Evolutionary conservation across 495 filamentous ascomycete genomes (phyloP).

Genomic region (Pyronema domesticum): DNA sequence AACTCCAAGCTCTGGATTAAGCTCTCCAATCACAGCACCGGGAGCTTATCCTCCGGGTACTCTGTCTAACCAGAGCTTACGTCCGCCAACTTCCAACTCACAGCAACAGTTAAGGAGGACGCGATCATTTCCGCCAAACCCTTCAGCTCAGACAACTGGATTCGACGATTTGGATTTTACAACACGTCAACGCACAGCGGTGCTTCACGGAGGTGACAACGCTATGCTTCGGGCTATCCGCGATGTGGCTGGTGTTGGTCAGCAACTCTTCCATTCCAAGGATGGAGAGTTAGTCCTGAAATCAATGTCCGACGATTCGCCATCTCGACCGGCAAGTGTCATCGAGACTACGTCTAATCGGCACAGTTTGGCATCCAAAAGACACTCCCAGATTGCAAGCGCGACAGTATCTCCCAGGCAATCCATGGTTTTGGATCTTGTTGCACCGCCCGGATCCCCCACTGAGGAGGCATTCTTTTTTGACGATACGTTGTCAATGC

Average conservation of each 20-base stretch:
- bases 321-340: constrained; percentile 21
- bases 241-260: constrained; percentile 24
- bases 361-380: constrained; percentile 19
- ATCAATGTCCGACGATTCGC: constrained; percentile 21
- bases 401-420: constrained; percentile 16
- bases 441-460: constrained; percentile 13
- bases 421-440: constrained; percentile 12
- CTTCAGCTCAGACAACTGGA: constrained; percentile 22
- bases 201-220: constrained; percentile 23
- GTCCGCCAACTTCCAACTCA: constrained; percentile 13
- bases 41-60: constrained; percentile 11
- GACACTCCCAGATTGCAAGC: constrained; percentile 20
- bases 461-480: constrained; percentile 13
- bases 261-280: constrained; percentile 24
- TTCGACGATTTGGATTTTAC: constrained; percentile 26
- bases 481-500: constrained; percentile 8
- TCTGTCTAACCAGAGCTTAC: constrained; percentile 17
- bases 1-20: constrained; percentile 23
- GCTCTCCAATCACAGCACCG: constrained; percentile 17
- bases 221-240: constrained; percentile 23
- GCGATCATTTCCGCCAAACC: constrained; percentile 24
- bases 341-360: constrained; percentile 25
- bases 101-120: constrained; percentile 17
- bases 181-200: constrained; percentile 24
- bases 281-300: constrained; percentile 25